Evolutionary conservation across 345 rosid species (phyloP).

Genomic region (Hypericum perforatum): DNA sequence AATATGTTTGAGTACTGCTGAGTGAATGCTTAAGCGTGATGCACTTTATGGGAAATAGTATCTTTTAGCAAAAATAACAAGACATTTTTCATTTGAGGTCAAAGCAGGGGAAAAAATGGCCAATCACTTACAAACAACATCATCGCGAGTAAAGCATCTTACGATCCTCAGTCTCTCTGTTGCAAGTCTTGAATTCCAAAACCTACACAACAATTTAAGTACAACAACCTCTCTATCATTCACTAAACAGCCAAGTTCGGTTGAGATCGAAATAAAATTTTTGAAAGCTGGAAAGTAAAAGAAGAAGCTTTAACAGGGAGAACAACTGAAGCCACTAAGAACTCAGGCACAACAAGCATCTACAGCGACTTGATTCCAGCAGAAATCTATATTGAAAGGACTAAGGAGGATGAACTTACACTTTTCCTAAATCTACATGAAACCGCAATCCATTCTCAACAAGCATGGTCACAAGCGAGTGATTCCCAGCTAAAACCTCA

Average conservation of each 20-base stretch:
- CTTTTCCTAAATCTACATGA: slow-evolving; percentile 75
- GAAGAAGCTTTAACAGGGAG: too few relatives aligned
- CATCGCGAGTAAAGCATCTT: slow-evolving; percentile 42
- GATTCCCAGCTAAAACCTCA: slow-evolving; percentile 91
- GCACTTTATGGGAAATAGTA: too few relatives aligned
- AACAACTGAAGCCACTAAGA: too few relatives aligned
- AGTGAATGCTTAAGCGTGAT: too few relatives aligned
- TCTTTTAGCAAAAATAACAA: too few relatives aligned
- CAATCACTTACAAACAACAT: slow-evolving; percentile 51
- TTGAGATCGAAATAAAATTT: too few relatives aligned
- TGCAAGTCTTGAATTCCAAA: slow-evolving; percentile 90
- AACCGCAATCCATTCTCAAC: slow-evolving; percentile 85
- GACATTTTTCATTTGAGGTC: too few relatives aligned
- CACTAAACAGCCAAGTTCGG: too few relatives aligned
- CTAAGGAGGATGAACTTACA: slow-evolving; percentile 48
- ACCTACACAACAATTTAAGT: slow-evolving; percentile 32
- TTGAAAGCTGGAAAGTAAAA: too few relatives aligned
- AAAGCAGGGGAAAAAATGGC: too few relatives aligned
- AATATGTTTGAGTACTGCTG: not conserved
- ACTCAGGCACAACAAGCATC: too few relatives aligned
- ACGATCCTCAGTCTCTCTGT: slow-evolving; percentile 84
- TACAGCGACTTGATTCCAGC: not conserved
- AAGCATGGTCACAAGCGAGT: slow-evolving; percentile 71
- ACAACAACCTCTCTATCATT: not conserved
- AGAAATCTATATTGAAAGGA: slow-evolving; percentile 7